Percentiles rank a stretch among this genome's conserved stretches.
phyloP scores from a whole-genome alignment of 2,329 filamentous ascomycete genomes.

The Ciborinia camelliae region DNA sequence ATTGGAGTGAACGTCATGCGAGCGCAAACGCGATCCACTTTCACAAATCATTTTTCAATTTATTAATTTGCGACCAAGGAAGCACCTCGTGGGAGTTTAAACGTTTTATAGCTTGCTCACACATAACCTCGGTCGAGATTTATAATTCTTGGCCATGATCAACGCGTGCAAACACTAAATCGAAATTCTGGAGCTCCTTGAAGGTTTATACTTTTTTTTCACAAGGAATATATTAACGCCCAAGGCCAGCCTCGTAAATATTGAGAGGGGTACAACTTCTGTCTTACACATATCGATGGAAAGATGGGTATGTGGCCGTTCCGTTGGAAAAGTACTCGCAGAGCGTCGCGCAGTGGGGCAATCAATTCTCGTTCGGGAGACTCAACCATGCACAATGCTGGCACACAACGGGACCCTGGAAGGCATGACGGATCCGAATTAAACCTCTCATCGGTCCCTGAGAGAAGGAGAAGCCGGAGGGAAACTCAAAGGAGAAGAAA shows the following conservation, averaged over 20 bases:
- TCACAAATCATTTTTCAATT: constrained; percentile 14
- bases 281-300: constrained; percentile 29
- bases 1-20: constrained; percentile 16
- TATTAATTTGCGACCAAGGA: constrained; percentile 21
- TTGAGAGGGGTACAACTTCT: constrained; percentile 18
- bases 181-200: not conserved
- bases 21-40: constrained; percentile 12
- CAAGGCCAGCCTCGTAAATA: constrained; percentile 14
- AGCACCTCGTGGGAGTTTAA: constrained; percentile 16
- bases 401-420: constrained; percentile 30
- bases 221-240: not conserved
- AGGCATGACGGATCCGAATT: constrained; percentile 38
- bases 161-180: constrained; percentile 16
- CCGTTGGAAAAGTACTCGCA: constrained; percentile 67
- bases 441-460: constrained; percentile 30
- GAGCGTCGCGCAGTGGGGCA: constrained; percentile 52
- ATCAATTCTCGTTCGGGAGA: constrained; percentile 54
- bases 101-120: constrained; percentile 3
- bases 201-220: not conserved
- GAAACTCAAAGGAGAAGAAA: constrained; percentile 33
- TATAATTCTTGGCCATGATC: constrained; percentile 14
- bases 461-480: constrained; percentile 39
- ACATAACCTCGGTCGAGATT: constrained; percentile 8
- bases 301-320: constrained; percentile 83
- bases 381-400: constrained; percentile 41